These are phyloP conservation scores for Clonostachys rhizophaga DNA, from an alignment of 2,329 filamentous ascomycete species.

Conservation along the genomic window DNA sequence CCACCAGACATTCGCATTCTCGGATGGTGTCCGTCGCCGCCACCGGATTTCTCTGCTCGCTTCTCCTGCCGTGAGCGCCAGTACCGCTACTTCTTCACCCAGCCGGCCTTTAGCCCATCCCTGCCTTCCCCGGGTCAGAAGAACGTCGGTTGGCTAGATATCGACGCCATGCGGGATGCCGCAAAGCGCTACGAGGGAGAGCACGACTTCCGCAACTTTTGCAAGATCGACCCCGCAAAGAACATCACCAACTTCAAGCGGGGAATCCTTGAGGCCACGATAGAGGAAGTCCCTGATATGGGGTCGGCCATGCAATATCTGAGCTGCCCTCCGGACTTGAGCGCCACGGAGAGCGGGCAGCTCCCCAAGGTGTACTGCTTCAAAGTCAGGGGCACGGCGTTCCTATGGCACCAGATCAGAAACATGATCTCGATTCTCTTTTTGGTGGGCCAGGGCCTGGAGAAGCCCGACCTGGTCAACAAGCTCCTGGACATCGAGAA, in stretches of 20 bases:
- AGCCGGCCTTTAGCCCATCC: conserved; percentile 66
- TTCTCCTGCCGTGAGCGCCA: conserved; percentile 89
- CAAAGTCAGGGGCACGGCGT: conserved; percentile 83
- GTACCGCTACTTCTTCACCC: conserved; percentile 97
- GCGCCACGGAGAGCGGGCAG: conserved; percentile 2
- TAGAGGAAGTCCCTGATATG: conserved; percentile 62
- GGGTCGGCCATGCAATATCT: conserved; percentile 54
- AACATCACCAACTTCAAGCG: conserved; percentile 81
- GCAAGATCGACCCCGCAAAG: conserved; percentile 87
- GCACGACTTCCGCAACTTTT: conserved; percentile 96
- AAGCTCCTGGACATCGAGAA: conserved; percentile 68
- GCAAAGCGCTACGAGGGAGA: conserved; percentile 75
- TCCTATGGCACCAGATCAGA: conserved; percentile 97
- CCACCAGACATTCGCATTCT: conserved; percentile 86
- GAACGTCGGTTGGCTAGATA: conserved; percentile 74
- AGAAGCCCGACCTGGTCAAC: conserved; percentile 67
- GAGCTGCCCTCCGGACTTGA: conserved; percentile 13
- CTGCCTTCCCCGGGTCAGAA: conserved; percentile 16
- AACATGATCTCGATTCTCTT: conserved; percentile 94
- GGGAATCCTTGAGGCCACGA: conserved; percentile 73
- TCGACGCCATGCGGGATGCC: conserved; percentile 78
- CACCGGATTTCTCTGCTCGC: conserved; percentile 77
- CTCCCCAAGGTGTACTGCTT: conserved; percentile 78
- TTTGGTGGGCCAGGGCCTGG: conserved; percentile 82
- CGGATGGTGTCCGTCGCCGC: conserved; percentile 86